Base-by-base conservation (phyloP, 371 early-diverging fungal species). In the Funneliformis caledonium region DNA sequence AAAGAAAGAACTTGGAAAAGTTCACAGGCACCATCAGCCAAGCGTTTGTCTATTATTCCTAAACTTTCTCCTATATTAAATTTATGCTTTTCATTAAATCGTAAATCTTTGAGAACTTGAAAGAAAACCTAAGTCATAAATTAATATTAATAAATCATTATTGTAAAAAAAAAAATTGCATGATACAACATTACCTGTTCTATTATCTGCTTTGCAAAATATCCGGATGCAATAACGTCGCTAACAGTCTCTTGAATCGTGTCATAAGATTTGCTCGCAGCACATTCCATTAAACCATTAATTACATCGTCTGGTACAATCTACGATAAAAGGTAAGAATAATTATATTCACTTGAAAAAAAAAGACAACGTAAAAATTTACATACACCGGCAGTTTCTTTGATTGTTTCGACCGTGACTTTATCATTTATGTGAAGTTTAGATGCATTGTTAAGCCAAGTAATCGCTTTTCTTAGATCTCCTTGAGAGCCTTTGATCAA, bases 381-480 rank as follows among this genome's bases (percentile, higher is more conserved):
- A 64, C 83, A 73, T 85, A 95, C 94, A 42, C 98, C 97, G 6
- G 94, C 94, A 76, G 97, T 91, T 83, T 96, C 96, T 8, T 87
- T 83, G n/a, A 97, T 89, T 16, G 89, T 88, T 2, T 80, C 83
- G 4, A 87, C 83, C 7, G 91, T 88, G 61, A 96, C 88, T 5
- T 83, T 77, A 14, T 85, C 83, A 2, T 82, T 85, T 81, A 85
- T 83, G 72, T 90, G 88, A 65, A 84, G 82, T 2, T 90, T 89
- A 33, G 89, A 86, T 9, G 95, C 97, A 85, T 94, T 96, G 86
- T 99, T 98, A 67, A 98, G 87, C 52, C 90, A 91, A 88, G 94
- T 98, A 82, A 96, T 97, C 0, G 97, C 96, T 83, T 93, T 94
- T 68, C 99, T 90, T 81, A 99, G 83, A 88, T 99, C 98, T 48